A percentile compares a stretch with the other conserved stretches of the same genome.
These are phyloP conservation scores for Termitomyces sp. DNA, from an alignment of 768 basidiomycete genomes.

Conservation along the genomic window DNA sequence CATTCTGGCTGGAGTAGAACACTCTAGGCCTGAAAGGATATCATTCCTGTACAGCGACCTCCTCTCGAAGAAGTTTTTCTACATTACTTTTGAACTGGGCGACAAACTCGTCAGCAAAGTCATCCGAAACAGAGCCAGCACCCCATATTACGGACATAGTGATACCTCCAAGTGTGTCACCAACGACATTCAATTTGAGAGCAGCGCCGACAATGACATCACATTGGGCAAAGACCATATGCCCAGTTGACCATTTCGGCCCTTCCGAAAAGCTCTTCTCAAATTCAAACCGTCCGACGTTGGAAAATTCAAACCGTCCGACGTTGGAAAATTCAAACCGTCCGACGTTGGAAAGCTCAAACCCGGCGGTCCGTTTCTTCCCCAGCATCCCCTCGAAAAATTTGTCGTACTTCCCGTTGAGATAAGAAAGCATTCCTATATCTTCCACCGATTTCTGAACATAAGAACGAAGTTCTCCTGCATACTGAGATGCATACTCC, in stretches of 20 bases:
- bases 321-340: slow-evolving; percentile 16
- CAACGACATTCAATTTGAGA: slow-evolving; percentile 22
- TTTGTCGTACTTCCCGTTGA: slow-evolving; percentile 24
- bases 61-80: slow-evolving; percentile 2
- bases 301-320: slow-evolving; percentile 34
- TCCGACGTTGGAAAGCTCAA: slow-evolving; percentile 36
- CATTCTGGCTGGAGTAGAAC: neutral
- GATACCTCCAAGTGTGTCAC: slow-evolving; percentile 19
- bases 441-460: slow-evolving; percentile 14
- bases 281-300: slow-evolving; percentile 24
- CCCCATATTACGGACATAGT: slow-evolving; percentile 22
- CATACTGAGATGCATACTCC: slow-evolving; percentile 23
- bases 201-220: slow-evolving; percentile 22
- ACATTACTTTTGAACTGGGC: slow-evolving; percentile 12
- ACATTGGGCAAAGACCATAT: slow-evolving; percentile 24
- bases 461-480: slow-evolving; percentile 18
- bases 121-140: slow-evolving; percentile 15
- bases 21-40: neutral
- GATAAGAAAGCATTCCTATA: slow-evolving; percentile 26
- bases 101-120: slow-evolving; percentile 19
- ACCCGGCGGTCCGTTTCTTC: slow-evolving; percentile 23
- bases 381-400: slow-evolving; percentile 24
- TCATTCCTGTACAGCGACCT: neutral
- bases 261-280: neutral
- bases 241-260: slow-evolving; percentile 15